Evolutionary conservation across 2,329 filamentous ascomycete species (phyloP), one percentile per base, ranked within the genome.

Genomic region (Zymoseptoria passerinii): DNA sequence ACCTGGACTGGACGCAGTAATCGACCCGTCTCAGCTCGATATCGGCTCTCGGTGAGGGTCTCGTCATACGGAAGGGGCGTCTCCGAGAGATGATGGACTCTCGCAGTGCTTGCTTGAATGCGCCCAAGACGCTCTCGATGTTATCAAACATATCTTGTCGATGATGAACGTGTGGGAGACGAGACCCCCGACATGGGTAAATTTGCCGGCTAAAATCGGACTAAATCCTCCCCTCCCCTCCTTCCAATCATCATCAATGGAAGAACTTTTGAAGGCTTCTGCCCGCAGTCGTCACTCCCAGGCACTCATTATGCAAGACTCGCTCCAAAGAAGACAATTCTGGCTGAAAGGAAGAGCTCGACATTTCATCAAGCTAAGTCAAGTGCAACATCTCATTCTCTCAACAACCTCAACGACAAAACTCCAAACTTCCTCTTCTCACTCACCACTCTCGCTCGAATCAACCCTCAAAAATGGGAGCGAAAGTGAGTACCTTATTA

Each of bases 401-500:
- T 23, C 23, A 23, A 44, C 35, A 44, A 16, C 28, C 28, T 28
- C 29, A 35, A 13, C 35, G 10, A 40, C 18, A 19, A 4, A 18
- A 5, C 10, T 19, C 8, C 23, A 28, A 18, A 18, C 4, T 6
- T 9, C 18, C 18, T 6, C 9, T 50, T 10, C 13, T 28, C 50
- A 16, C 13, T 52, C 23, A 28, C 27, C 10, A 29, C 16, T n/a
- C 18, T 50, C n/a, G n/a, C 18, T 16, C 18, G 8, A 50, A 19
- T 9, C n/a, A 3, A 20, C 2, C 48, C 10, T 50, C 48, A 50
- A 29, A 52, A 7, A 55, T 55, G 53, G 53, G 53, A 19, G n/a
- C 50, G 50, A 44, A 55, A 50, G 53, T 55, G 28, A 50, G 53
- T 55, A n/a, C n/a, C n/a, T n/a, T n/a, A n/a, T n/a, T n/a, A 8